Conservation (phyloP, 2,329 filamentous ascomycete genomes). For the Monosporascus sp. region DNA sequence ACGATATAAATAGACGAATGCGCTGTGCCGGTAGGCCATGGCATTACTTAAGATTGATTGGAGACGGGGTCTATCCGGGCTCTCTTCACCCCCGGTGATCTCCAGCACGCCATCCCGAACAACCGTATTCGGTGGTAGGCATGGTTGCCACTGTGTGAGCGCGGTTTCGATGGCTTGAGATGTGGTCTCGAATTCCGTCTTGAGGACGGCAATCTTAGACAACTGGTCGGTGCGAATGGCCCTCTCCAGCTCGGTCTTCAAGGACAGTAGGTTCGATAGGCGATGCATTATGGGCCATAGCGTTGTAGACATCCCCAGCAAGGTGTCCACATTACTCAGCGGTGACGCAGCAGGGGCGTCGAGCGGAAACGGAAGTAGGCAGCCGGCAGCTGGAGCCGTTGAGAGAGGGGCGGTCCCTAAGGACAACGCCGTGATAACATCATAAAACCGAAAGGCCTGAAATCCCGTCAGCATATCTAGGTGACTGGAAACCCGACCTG, state of each 20-base stretch:
- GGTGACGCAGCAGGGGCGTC: conserved; percentile 40
- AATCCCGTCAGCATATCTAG: conserved; percentile 15
- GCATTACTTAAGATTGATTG: conserved; percentile 54
- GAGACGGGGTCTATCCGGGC: conserved; percentile 36
- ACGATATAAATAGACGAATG: conserved; percentile 53
- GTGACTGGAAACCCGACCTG: background rate
- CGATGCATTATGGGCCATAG: conserved; percentile 60
- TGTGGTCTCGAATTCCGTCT: conserved; percentile 45
- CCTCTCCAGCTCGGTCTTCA: conserved; percentile 46
- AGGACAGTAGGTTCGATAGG: conserved; percentile 48
- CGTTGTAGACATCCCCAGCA: conserved; percentile 57
- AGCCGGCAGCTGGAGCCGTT: conserved; percentile 40
- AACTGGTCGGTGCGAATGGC: conserved; percentile 37
- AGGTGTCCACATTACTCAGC: conserved; percentile 49
- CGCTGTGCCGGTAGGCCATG: conserved; percentile 55
- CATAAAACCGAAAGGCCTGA: conserved; percentile 61
- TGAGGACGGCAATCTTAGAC: conserved; percentile 42
- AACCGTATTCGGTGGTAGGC: conserved; percentile 36
- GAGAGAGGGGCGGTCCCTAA: conserved; percentile 54
- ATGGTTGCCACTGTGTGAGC: conserved; percentile 51
- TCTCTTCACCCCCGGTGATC: conserved; percentile 12
- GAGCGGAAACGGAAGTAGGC: conserved; percentile 41
- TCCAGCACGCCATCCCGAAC: conserved; percentile 20
- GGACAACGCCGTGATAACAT: conserved; percentile 59
- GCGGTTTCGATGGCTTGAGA: conserved; percentile 51